phyloP scores from a whole-genome alignment of 2,329 filamentous ascomycete genomes.

The Hymenoscyphus fraxineus region DNA sequence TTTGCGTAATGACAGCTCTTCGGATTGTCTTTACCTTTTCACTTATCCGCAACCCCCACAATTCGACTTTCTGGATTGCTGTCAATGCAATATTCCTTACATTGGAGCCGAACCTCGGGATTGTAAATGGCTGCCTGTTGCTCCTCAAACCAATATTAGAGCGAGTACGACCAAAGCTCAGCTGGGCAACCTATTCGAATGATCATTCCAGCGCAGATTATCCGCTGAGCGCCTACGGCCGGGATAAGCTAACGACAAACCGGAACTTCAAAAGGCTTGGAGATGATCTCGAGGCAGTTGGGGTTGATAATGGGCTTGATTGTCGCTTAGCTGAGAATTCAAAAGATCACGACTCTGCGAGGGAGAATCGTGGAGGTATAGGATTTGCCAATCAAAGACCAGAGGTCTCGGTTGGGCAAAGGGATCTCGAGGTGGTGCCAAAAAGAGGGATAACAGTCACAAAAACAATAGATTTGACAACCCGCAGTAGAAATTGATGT shows the following conservation, averaged over 20 bases:
- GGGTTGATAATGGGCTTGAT: not conserved
- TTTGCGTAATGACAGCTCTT: not conserved
- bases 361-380: not conserved
- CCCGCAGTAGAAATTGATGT: too few species aligned
- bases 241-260: not conserved
- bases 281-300: not conserved
- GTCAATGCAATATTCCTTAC: constrained; percentile 2
- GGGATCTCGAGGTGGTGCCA: not conserved
- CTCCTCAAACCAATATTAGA: not conserved
- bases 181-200: not conserved
- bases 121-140: not conserved
- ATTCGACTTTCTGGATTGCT: not conserved
- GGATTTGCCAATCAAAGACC: not conserved
- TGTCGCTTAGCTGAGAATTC: too few species aligned
- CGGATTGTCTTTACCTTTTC: constrained; percentile 1
- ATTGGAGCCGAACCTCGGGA: not conserved
- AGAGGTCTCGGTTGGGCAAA: not conserved
- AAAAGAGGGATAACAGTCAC: not conserved
- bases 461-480: not conserved
- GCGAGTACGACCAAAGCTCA: not conserved
- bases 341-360: not conserved
- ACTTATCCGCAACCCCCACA: constrained; percentile 1
- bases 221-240: not conserved
- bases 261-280: not conserved
- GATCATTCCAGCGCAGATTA: not conserved